These are phyloP conservation scores for Penicillium dipodomyicola DNA, from an alignment of 495 filamentous ascomycete species.

Conservation along the genomic window DNA sequence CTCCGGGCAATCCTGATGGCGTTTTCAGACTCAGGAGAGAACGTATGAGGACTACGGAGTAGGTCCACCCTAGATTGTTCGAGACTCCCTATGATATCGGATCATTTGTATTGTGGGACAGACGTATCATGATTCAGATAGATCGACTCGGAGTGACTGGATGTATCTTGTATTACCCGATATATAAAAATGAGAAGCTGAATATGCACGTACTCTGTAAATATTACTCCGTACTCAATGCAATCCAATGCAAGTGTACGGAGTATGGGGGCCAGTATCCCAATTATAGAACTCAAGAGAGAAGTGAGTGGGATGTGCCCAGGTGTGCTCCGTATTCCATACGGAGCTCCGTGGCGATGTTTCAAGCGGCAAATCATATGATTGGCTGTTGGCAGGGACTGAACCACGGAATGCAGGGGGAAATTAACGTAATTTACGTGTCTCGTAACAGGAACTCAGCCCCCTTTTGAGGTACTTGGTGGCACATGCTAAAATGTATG, in stretches of 20 bases:
- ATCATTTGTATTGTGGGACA: slow-evolving; percentile 1
- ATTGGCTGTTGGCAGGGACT: not conserved
- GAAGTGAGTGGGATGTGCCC: not conserved
- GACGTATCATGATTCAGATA: not conserved
- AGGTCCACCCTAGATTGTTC: slow-evolving; percentile 2
- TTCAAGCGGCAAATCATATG: not conserved
- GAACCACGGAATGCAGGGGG: slow-evolving; percentile 28
- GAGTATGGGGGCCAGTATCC: not conserved
- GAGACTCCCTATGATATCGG: not conserved
- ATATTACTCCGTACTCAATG: not conserved
- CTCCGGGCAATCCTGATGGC: not conserved
- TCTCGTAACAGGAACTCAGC: slow-evolving; percentile 6
- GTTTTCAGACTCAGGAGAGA: not conserved
- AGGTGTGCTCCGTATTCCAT: too few species aligned
- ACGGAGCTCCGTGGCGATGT: not conserved
- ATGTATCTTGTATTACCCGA: slow-evolving; percentile 3
- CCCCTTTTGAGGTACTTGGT: not conserved
- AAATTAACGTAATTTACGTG: slow-evolving; percentile 10
- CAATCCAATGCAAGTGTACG: not conserved
- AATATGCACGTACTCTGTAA: not conserved
- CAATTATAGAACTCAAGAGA: slow-evolving; percentile 5
- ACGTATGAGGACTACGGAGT: not conserved
- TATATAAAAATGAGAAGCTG: not conserved
- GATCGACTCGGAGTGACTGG: slow-evolving; percentile 1
- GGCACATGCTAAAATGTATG: slow-evolving; percentile 11